phyloP scores from a whole-genome alignment of 768 basidiomycete species.

The Hydnomerulius pinastri region DNA sequence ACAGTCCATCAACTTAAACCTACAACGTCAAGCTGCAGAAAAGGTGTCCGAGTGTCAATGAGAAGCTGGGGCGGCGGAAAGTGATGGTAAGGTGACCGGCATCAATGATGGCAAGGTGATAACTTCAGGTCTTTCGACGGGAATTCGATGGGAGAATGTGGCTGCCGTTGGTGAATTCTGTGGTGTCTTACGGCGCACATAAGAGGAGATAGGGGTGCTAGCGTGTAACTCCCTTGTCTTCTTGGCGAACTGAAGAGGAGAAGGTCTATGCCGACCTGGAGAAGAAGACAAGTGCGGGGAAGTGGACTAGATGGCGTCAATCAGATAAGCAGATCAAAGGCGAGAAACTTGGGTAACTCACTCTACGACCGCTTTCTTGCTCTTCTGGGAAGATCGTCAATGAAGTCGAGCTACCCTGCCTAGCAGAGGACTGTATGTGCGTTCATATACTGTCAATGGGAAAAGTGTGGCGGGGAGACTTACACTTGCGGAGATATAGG shows the following conservation, averaged over 20 bases:
- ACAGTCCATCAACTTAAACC: conserved; percentile 1
- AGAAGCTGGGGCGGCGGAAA: conserved; percentile 43
- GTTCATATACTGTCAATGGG: background rate
- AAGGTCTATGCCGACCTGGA: conserved; percentile 44
- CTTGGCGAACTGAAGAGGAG: conserved; percentile 47
- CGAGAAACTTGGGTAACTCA: conserved; percentile 35
- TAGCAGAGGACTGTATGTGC: conserved; percentile 37
- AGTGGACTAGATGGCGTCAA: conserved; percentile 25
- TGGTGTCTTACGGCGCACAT: conserved; percentile 78
- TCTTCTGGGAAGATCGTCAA: conserved; percentile 22
- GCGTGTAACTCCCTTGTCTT: conserved; percentile 58
- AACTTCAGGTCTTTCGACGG: conserved; percentile 32
- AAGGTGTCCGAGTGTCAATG: conserved; percentile 12
- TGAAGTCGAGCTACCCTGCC: conserved; percentile 51
- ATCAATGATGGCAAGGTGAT: conserved; percentile 19
- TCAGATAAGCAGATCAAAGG: conserved; percentile 35
- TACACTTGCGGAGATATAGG: conserved; percentile 31
- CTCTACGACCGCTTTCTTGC: conserved; percentile 25
- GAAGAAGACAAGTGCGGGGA: conserved; percentile 43
- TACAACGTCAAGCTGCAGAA: background rate
- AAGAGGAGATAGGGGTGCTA: conserved; percentile 77
- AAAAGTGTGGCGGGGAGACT: conserved; percentile 1
- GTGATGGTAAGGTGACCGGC: conserved; percentile 65
- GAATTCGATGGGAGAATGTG: conserved; percentile 48
- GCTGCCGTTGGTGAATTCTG: conserved; percentile 71